Evolutionary conservation across 2,329 filamentous ascomycete species (phyloP), one percentile per base, ranked within the genome.

Genomic region (Myriosclerotinia curreyana): DNA sequence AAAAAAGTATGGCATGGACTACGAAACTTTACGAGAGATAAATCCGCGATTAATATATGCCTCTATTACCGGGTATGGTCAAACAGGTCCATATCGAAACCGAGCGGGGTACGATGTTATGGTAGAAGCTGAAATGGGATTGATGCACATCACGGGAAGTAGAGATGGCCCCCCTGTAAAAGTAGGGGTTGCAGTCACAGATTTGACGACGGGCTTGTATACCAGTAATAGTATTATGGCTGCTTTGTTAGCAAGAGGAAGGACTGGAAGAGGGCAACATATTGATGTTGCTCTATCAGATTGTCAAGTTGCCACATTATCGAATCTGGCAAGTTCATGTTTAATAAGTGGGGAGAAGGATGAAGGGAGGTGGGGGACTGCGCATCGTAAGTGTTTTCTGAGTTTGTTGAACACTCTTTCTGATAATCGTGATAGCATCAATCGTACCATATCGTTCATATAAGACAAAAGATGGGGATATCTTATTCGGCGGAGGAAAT

Each of bases 31-130:
- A 1, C 84, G 82, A 60, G 83, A 86, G 69, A 87, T 97, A 75
- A 98, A 98, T 73, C 93, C 94, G 0, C 79, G 82, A 7, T 81
- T 99, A 54, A 91, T 99, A 70, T 99, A 99, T 74, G 92, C 94
- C 17, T 96, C 92, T 70, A 96, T 99, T 71, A 99, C 95, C 0
- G 95, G 95, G 0, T 99, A 98, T 74, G 95, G 95, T 2, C 95
- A 99, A 75, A 96, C 91, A 1, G 95, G 95, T 0, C 95, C 95
- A 0, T 96, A 96, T 76, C 86, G 88, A 7, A 85, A 87, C 68
- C 84, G 95, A 17, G 92, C 95, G 4, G 95, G 95, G 5, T 99
- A 99, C 81, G 95, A 99, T 77, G 95, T 99, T 70, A 99, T 99
- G 94, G 94, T 99, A 14, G 95, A 99, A 79, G 95, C 95, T 66